Base-by-base conservation (phyloP, 108 stramenopile species). In the Fistulifera solaris region DNA sequence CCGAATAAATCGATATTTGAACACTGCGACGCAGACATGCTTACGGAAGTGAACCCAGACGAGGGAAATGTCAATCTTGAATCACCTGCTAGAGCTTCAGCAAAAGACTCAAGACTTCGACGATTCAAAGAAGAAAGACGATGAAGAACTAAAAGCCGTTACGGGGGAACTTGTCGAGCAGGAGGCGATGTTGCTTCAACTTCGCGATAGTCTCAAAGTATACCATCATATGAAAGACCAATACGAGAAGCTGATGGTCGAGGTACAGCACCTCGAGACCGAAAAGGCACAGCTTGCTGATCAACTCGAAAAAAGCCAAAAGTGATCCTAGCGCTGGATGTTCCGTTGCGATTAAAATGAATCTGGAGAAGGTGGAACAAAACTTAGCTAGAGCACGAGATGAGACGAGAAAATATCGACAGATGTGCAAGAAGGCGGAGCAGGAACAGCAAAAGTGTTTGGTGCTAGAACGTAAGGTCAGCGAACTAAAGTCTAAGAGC, bases 41-140 rank as follows among this genome's bases (percentile, higher is more conserved):
- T 63, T 66, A 78, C 62, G 27, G 76, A 77, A 16, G 73, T 84
- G 40, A 77, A 87, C 55, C 87, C 91, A 6, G 91, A 88, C 53
- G 85, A 83, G 54, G n/a, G 90, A 93, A 35, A 81, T 93, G 63
- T 74, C 81, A 24, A 85, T 93, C 22, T 64, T 93, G 17, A 82
- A 93, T 40, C 72, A 86, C 43, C 67, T 93, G 10, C 70, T 93
- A 0, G 86, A 88, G 48, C 68, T 85, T 0, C 90, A 93, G 54
- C 81, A 86, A 40, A 74, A 75, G 0, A 86, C 88, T 42, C 73
- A 84, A 18, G 77, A 84, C 38, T 93, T 70, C 59, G 62, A 63
- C 24, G 74, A 70, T 19, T 53, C 62, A 16, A 65, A 72, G 40
- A 62, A 70, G 21, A 45, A 75, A 49, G 84, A 77, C 47, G 72